A percentile compares a stretch with the other conserved stretches of the same genome.
These are phyloP conservation scores for Saccharomycopsis sp. DNA, from an alignment of 805 yeast genomes.

Conservation along the genomic window DNA sequence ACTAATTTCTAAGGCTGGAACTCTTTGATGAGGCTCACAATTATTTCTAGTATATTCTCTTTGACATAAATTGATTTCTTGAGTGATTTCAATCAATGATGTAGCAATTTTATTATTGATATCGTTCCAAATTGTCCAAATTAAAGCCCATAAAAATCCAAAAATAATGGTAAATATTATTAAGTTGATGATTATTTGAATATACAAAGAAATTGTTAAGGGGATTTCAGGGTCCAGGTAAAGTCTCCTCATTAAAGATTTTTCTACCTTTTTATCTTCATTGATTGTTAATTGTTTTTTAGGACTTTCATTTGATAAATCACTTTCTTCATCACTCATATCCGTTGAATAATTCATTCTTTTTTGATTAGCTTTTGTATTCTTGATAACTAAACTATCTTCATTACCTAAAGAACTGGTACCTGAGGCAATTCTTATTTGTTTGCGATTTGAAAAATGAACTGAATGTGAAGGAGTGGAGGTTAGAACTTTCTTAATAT, in stretches of 20 bases:
- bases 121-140: slow-evolving; percentile 34
- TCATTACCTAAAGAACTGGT: not conserved
- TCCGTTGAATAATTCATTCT: slow-evolving; percentile 3
- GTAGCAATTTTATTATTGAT: slow-evolving; percentile 60
- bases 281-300: too few species aligned
- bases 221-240: slow-evolving; percentile 40
- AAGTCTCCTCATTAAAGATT: slow-evolving; percentile 11
- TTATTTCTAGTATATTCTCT: slow-evolving; percentile 60
- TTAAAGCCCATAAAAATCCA: slow-evolving; percentile 32
- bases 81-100: slow-evolving; percentile 46
- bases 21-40: slow-evolving; percentile 54
- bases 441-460: not conserved
- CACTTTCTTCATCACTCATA: slow-evolving; percentile 3
- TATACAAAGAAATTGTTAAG: slow-evolving; percentile 45
- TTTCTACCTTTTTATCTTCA: slow-evolving; percentile 9
- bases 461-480: not conserved
- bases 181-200: slow-evolving; percentile 53
- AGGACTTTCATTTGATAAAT: too few species aligned
- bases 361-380: not conserved
- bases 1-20: slow-evolving; percentile 60
- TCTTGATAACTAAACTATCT: not conserved
- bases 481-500: too few species aligned
- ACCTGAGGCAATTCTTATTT: not conserved
- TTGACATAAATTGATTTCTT: slow-evolving; percentile 59
- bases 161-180: slow-evolving; percentile 40